Conservation (phyloP, 441 rosid genomes). For the Corymbia calophylla region DNA sequence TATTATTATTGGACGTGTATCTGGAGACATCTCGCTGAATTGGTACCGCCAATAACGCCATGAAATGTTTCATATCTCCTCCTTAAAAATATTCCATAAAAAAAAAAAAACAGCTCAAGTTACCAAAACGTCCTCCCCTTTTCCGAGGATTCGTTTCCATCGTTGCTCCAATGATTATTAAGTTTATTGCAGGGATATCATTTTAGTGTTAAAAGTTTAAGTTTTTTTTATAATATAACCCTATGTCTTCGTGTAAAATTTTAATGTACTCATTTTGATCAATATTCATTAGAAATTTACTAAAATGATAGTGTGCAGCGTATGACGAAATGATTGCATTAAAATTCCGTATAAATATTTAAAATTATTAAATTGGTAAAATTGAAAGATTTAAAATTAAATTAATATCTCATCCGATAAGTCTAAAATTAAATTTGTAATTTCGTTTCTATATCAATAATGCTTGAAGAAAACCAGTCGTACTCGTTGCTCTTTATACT, state of each 20-base stretch:
- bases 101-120: too few species aligned
- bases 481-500: background rate
- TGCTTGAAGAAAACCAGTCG: background rate
- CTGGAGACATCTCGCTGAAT: background rate
- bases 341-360: background rate
- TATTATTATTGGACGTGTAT: background rate
- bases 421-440: background rate
- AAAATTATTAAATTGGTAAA: background rate
- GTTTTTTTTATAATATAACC: background rate
- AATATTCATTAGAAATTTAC: rapidly evolving
- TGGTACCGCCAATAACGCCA: background rate
- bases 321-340: background rate
- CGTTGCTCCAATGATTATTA: background rate
- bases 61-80: too few species aligned
- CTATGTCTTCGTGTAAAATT: background rate
- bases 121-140: too few species aligned
- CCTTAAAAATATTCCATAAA: too few species aligned
- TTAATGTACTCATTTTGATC: rapidly evolving
- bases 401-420: rapidly evolving
- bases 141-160: too few species aligned
- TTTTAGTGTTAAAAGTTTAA: background rate
- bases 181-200: rapidly evolving
- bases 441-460: background rate
- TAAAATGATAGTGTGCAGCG: rapidly evolving
- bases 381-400: background rate